phyloP scores from a whole-genome alignment of 345 rosid species.

The Orychophragmus violaceus region DNA sequence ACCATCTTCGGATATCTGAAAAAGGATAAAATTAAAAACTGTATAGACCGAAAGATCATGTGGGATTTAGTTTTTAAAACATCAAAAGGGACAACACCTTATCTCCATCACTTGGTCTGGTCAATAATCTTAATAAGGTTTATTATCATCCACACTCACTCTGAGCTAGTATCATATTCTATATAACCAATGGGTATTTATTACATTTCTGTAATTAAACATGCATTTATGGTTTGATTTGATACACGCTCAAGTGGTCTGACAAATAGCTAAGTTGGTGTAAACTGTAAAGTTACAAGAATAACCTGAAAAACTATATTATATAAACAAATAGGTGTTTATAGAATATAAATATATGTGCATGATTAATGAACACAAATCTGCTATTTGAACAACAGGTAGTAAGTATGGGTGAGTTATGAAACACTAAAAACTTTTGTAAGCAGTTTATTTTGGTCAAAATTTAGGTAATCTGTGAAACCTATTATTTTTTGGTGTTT shows the following conservation, averaged over 20 bases:
- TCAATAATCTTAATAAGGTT: slow-evolving; percentile 4
- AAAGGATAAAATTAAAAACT: background rate
- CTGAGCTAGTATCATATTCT: background rate
- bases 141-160: slow-evolving; percentile 2
- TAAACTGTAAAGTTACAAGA: background rate
- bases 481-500: background rate
- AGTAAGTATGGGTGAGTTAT: slow-evolving; percentile 2
- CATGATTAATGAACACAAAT: background rate
- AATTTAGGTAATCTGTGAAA: background rate
- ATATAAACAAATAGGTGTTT: background rate
- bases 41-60: slow-evolving; percentile 21
- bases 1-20: slow-evolving; percentile 3
- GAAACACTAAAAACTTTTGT: background rate
- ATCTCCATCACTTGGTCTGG: slow-evolving; percentile 21
- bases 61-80: slow-evolving; percentile 1
- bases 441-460: background rate
- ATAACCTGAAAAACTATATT: slow-evolving; percentile 5
- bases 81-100: slow-evolving; percentile 26
- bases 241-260: background rate
- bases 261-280: slow-evolving; percentile 1
- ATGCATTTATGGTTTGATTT: slow-evolving; percentile 3
- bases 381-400: background rate
- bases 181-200: background rate
- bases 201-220: background rate
- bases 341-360: background rate